Evolutionary conservation across 805 yeast genomes (phyloP).

Genomic region (Sugiyamaella boreocaroliniensis): DNA sequence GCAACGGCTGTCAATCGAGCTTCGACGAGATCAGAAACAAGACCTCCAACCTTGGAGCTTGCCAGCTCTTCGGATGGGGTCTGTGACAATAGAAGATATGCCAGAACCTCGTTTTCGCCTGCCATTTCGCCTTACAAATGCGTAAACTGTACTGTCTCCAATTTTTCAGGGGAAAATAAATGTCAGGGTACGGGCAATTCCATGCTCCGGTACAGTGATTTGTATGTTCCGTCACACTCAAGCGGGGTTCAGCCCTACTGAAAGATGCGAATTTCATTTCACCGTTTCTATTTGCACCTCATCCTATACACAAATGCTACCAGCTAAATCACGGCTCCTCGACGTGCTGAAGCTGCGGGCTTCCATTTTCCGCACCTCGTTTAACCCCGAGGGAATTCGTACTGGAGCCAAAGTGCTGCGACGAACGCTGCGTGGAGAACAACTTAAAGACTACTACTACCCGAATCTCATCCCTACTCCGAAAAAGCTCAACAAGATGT

Average conservation of each 20-base stretch:
- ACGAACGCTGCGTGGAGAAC: slow-evolving; percentile 28
- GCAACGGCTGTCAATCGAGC: neutral
- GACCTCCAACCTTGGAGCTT: neutral
- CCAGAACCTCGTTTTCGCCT: neutral
- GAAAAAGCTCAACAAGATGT: slow-evolving; percentile 12
- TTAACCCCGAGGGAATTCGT: slow-evolving; percentile 28
- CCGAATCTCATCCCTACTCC: slow-evolving; percentile 18
- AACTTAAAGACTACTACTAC: slow-evolving; percentile 28
- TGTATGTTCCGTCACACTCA: neutral
- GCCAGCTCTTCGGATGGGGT: neutral
- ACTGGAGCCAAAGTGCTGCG: slow-evolving; percentile 32
- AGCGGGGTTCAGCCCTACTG: neutral
- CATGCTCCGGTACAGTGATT: neutral
- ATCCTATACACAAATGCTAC: too few species aligned
- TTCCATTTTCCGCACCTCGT: slow-evolving; percentile 28
- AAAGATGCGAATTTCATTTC: neutral
- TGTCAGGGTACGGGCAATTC: neutral
- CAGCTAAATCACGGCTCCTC: slow-evolving; percentile 22
- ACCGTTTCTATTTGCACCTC: neutral
- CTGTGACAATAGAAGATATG: neutral
- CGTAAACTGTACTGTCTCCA: neutral
- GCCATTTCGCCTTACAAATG: neutral
- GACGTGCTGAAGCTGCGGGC: slow-evolving; percentile 26
- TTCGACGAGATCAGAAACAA: neutral
- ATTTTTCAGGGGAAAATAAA: neutral